Percentiles rank a stretch among this genome's conserved stretches.
phyloP scores from a whole-genome alignment of 2,329 filamentous ascomycete genomes.

The Sclerotinia minor region DNA sequence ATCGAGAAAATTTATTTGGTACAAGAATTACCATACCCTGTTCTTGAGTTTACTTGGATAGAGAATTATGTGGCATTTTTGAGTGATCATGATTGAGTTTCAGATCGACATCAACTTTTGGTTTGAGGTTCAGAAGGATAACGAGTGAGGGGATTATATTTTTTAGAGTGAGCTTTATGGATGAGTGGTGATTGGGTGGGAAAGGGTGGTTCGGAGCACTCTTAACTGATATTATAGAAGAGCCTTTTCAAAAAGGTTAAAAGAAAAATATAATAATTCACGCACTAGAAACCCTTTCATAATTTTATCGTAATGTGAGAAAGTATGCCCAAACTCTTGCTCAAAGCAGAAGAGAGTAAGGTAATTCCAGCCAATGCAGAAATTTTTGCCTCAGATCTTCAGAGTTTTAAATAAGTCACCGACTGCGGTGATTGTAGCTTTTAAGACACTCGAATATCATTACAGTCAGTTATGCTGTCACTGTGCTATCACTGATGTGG shows the following conservation, averaged over 20 bases:
- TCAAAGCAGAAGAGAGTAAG: not conserved
- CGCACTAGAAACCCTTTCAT: too few species aligned
- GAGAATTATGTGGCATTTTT: fast-evolving
- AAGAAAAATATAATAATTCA: too few species aligned
- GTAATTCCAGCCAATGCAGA: not conserved
- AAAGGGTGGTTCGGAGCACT: too few species aligned
- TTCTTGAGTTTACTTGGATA: fast-evolving
- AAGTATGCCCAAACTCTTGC: too few species aligned
- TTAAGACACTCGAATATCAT: not conserved
- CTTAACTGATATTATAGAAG: too few species aligned
- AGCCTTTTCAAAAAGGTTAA: too few species aligned
- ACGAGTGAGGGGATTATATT: not conserved
- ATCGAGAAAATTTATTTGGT: not conserved
- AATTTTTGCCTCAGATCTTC: not conserved
- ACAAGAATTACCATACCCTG: fast-evolving
- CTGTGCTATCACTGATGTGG: not conserved
- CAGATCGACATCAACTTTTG: not conserved
- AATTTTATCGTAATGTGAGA: too few species aligned
- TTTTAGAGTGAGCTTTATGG: not conserved
- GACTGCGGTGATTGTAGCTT: not conserved
- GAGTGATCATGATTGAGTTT: not conserved
- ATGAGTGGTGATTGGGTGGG: not conserved
- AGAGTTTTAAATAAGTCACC: not conserved
- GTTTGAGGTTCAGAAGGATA: not conserved
- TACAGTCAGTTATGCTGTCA: not conserved